Base-by-base conservation (phyloP, 1,284 basidiomycete genomes). In the Phlebopus sp. region DNA sequence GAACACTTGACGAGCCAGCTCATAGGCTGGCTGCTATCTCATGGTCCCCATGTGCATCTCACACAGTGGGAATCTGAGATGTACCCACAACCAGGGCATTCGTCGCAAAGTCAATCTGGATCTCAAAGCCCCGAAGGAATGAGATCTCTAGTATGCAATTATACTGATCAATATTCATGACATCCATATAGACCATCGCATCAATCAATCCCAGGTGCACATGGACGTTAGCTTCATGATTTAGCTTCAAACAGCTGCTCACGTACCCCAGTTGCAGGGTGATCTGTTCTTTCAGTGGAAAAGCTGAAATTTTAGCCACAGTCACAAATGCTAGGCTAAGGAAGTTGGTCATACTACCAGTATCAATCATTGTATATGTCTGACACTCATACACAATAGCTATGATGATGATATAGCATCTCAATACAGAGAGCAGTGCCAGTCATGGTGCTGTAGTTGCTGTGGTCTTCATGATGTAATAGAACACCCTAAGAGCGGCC, bases 81-180 rank as follows among this genome's bases (percentile, higher is more conserved):
- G 1, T 7, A 14, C 10, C 21, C 6, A 36, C 18, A 1, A 8
- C 5, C 11, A 37, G 15, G 11, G 9, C 27, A 3, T 46, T 15
- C 2, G 15, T 14, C 1, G n/a, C 11, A 10, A 52, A 48, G 38
- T 58, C 50, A 1, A 52, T 19, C 4, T 43, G 13, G 11, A 49
- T 41, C 2, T 36, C 30, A 9, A 41, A 11, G 2, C 25, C 6
- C 11, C 44, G n/a, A 15, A 55, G 32, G 30, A 45, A 47, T 4
- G 44, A 43, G 1, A 46, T 44, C 5, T 49, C 47, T 10, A 57
- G 18, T 1, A 55, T 45, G 11, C 46, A 29, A 25, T 57, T 42
- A 27, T 57, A 57, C 29, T 40, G 7, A 34, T 55, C 47, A 13
- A 57, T 23, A 23, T 57, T 57, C 0, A 45, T 37, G 10, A 57